Evolutionary conservation across 2,329 filamentous ascomycete genomes (phyloP).

Genomic region (Graphilbum sp.): DNA sequence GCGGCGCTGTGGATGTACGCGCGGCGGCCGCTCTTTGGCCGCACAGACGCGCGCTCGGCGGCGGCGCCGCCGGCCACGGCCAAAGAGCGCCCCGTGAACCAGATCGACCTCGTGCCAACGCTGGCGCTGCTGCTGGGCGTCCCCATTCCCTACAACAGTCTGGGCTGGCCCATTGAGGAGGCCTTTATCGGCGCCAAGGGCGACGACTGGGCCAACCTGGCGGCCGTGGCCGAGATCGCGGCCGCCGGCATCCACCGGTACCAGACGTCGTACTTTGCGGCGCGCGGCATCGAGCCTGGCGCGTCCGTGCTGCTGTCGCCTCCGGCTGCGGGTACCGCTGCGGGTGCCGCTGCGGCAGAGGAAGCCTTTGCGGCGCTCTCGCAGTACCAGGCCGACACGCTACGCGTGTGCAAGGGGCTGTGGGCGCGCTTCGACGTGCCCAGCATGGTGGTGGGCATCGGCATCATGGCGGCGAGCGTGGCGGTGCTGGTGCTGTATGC

Average conservation of each 20-base stretch:
- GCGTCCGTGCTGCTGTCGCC: slow-evolving; percentile 11
- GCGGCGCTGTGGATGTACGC: slow-evolving; percentile 98
- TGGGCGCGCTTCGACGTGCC: slow-evolving; percentile 88
- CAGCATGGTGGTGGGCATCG: slow-evolving; percentile 69
- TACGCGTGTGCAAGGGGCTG: slow-evolving; percentile 62
- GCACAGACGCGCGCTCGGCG: slow-evolving; percentile 42
- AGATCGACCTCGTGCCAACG: slow-evolving; percentile 93
- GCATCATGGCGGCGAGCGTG: slow-evolving; percentile 52
- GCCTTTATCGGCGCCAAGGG: slow-evolving; percentile 62
- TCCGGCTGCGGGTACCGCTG: slow-evolving; percentile 24
- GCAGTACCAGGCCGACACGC: slow-evolving; percentile 61
- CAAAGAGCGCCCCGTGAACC: slow-evolving; percentile 58
- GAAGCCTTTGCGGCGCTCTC: slow-evolving; percentile 41
- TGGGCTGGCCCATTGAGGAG: slow-evolving; percentile 85
- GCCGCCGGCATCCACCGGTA: slow-evolving; percentile 82
- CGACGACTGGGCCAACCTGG: slow-evolving; percentile 60
- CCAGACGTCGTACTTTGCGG: slow-evolving; percentile 64
- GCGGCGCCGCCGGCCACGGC: slow-evolving; percentile 48
- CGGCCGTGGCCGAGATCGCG: slow-evolving; percentile 57
- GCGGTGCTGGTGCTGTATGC: slow-evolving; percentile 59
- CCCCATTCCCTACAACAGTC: slow-evolving; percentile 90
- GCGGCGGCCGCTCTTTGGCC: slow-evolving; percentile 69
- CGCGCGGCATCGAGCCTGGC: slow-evolving; percentile 49
- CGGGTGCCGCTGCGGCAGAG: slow-evolving; percentile 15
- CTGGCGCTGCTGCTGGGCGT: slow-evolving; percentile 74